Base-by-base conservation (phyloP, 2,329 filamentous ascomycete genomes). In the Aspergillus ibericus region DNA sequence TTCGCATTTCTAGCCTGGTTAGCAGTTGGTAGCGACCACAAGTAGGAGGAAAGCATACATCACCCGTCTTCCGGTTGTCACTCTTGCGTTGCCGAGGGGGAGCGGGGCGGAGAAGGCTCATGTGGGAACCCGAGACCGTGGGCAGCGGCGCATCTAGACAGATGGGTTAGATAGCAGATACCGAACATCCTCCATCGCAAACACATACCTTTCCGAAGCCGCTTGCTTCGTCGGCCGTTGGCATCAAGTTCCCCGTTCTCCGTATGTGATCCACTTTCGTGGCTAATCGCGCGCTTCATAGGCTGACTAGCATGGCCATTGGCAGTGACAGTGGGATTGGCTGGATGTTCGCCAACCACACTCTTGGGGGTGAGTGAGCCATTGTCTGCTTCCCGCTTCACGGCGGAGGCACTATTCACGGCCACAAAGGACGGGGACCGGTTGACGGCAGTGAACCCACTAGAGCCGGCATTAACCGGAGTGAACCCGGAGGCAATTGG, bases 121-220 rank as follows among this genome's bases (percentile, higher is more conserved):
- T 98, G 77, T 98, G 92, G 53, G 93, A 98, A 55, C 95, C 95
- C 64, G 92, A 92, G 66, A 99, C 92, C 34, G 91, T 96, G 44
- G 93, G 72, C 18, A 64, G 92, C 35, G 82, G 80, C 44, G 77
- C 77, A 72, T 85, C 75, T 78, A 65, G 55, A 46, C 58, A 55
- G 47, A 48, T 53, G 35, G 8, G 40, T 58, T 27, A 42, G n/a
- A 35, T 32, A n/a, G 50, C 22, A 29, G n/a, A 16, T 18, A 55
- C 22, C 18, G 13, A 36, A 55, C 35, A 4, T 16, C 13, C 15
- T 10, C 47, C 20, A 70, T 71, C 18, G 55, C 52, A 32, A 27
- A 56, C 18, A 60, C 59, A 25, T 81, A 89, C 88, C 88, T 82
- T 96, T 96, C 76, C 95, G 96, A 12, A 96, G 82, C 44, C 95